Percentiles rank a stretch among this genome's conserved stretches.
phyloP scores from a whole-genome alignment of 331 rosid genomes.

The Spiraea crenata region DNA sequence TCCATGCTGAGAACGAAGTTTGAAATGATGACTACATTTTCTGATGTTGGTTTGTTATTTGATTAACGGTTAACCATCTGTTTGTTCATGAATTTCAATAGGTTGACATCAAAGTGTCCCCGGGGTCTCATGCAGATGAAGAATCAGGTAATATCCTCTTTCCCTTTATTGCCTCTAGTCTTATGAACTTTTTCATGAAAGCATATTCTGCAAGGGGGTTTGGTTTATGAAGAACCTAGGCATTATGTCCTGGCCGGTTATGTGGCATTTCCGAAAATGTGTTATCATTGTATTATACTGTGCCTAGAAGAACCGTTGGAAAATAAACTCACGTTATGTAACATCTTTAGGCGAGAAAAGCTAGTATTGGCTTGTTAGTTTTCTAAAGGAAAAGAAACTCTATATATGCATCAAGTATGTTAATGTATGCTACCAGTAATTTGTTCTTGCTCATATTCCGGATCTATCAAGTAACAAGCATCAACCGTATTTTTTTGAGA shows the following conservation, averaged over 20 bases:
- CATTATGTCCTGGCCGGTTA: background rate
- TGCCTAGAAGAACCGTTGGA: slow-evolving; percentile 1
- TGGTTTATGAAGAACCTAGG: background rate
- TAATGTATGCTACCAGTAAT: background rate
- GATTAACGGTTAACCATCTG: slow-evolving; percentile 21
- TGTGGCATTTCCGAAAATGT: background rate
- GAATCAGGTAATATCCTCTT: slow-evolving; percentile 58
- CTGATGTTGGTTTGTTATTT: slow-evolving; percentile 6
- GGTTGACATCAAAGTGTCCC: slow-evolving; percentile 97
- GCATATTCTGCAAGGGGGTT: background rate
- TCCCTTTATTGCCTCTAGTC: background rate
- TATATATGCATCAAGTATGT: background rate
- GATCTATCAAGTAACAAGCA: background rate
- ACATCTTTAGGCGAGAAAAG: slow-evolving; percentile 1
- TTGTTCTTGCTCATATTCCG: background rate
- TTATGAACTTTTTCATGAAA: background rate
- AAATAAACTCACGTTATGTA: too few species aligned
- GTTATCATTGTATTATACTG: too few species aligned
- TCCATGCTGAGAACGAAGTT: background rate
- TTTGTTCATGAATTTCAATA: slow-evolving; percentile 33
- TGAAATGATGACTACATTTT: background rate
- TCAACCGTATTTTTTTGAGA: slow-evolving; percentile 1
- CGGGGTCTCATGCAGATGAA: slow-evolving; percentile 95
- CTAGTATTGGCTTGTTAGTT: background rate
- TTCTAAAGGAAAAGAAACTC: background rate